Conservation (phyloP, 2,329 filamentous ascomycete species). For the Arthroderma uncinatum region DNA sequence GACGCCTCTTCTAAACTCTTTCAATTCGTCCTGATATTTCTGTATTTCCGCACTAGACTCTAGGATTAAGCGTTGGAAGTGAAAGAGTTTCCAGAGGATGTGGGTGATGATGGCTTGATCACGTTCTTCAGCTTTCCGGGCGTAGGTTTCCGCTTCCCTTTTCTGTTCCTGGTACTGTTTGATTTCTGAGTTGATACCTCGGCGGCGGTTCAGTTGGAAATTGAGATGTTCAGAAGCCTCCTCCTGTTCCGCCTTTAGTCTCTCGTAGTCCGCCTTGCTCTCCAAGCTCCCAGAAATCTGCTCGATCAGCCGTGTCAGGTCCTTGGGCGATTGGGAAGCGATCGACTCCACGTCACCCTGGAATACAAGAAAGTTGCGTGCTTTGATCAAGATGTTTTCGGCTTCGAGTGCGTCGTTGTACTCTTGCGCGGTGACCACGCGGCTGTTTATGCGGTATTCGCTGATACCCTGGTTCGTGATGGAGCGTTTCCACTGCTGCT, state of each 20-base stretch:
- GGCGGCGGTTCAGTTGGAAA: constrained; percentile 75
- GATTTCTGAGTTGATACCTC: constrained; percentile 94
- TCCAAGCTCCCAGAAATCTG: constrained; percentile 95
- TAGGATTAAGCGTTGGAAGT: constrained; percentile 87
- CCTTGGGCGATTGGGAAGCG: constrained; percentile 85
- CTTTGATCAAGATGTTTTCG: constrained; percentile 96
- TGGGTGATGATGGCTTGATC: constrained; percentile 88
- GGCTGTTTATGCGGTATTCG: constrained; percentile 95
- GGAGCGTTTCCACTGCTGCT: constrained; percentile 89
- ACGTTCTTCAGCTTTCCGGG: constrained; percentile 77
- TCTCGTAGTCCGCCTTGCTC: constrained; percentile 87
- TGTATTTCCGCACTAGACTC: constrained; percentile 83
- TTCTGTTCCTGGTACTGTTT: constrained; percentile 97
- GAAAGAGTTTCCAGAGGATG: constrained; percentile 91
- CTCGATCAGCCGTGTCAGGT: constrained; percentile 86
- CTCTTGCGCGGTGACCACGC: constrained; percentile 72
- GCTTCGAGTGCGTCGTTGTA: constrained; percentile 88
- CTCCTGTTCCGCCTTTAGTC: constrained; percentile 73
- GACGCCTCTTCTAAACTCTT: constrained; percentile 79
- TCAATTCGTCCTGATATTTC: constrained; percentile 86
- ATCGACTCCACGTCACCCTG: constrained; percentile 97
- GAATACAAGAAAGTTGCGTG: constrained; percentile 94
- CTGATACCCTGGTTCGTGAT: constrained; percentile 82
- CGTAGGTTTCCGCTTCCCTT: constrained; percentile 84
- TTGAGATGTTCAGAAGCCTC: constrained; percentile 79